A percentile compares a stretch with the other conserved stretches of the same genome.
phyloP scores from a whole-genome alignment of 1,139 yeast genomes.

The Sugiyamaella xylanicola region DNA sequence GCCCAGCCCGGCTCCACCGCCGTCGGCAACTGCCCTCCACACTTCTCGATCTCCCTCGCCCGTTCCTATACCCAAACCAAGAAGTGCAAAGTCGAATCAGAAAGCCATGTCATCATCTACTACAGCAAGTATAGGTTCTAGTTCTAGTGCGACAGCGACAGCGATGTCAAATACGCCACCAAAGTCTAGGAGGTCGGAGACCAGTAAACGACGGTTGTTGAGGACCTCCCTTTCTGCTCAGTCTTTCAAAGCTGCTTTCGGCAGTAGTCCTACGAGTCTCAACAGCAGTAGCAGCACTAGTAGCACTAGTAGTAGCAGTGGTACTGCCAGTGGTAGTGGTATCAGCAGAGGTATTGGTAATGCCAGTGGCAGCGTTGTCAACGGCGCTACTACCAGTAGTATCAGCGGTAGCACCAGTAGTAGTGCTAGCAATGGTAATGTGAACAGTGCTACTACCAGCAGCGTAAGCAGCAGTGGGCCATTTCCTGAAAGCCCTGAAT shows the following conservation, averaged over 20 bases:
- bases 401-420: background rate
- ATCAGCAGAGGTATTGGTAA: background rate
- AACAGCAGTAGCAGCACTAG: conserved; percentile 1
- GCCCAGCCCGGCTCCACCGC: background rate
- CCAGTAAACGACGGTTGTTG: conserved; percentile 12
- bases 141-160: background rate
- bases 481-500: no score
- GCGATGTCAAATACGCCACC: background rate
- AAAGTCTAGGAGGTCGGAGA: conserved; percentile 3
- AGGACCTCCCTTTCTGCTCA: conserved; percentile 21
- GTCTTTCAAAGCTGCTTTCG: conserved; percentile 21
- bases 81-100: background rate
- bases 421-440: background rate
- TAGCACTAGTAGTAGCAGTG: no score
- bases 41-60: background rate
- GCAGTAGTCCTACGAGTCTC: background rate
- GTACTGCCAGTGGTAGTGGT: background rate
- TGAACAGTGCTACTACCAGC: background rate
- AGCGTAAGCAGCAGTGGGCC: background rate
- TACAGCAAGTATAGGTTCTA: no score
- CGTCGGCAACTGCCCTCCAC: background rate
- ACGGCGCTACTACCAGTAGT: background rate
- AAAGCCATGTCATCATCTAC: background rate
- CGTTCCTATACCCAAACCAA: background rate
- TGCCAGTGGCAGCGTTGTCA: background rate